Evolutionary conservation across 2,329 filamentous ascomycete species (phyloP).

Genomic region (Boeremia lycopersici): DNA sequence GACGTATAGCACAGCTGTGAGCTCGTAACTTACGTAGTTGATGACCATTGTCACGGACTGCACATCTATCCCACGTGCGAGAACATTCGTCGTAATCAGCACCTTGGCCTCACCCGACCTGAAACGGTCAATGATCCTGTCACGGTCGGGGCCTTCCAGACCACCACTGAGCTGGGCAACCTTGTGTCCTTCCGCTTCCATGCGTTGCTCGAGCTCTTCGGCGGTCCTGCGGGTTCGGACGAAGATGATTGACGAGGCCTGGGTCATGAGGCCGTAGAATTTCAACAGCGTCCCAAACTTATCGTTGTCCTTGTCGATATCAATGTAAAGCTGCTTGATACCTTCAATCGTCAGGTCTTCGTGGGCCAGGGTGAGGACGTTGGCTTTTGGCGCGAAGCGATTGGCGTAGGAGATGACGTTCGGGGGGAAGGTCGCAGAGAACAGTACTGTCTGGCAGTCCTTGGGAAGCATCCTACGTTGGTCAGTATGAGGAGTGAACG

Average conservation of each 20-base stretch:
- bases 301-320: constrained; percentile 79
- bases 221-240: constrained; percentile 92
- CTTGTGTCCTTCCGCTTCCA: constrained; percentile 88
- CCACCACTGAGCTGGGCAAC: constrained; percentile 89
- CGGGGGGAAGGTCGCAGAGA: constrained; percentile 92
- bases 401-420: constrained; percentile 83
- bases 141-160: constrained; percentile 82
- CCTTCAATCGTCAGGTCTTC: constrained; percentile 95
- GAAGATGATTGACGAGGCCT: constrained; percentile 97
- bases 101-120: constrained; percentile 88
- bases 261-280: constrained; percentile 94
- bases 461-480: constrained; percentile 70
- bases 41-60: constrained; percentile 95
- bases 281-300: constrained; percentile 91
- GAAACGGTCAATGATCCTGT: constrained; percentile 85
- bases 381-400: constrained; percentile 83
- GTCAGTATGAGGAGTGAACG: constrained; percentile 36
- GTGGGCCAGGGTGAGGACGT: constrained; percentile 84
- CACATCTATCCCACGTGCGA: constrained; percentile 93
- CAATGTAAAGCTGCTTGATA: constrained; percentile 97
- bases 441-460: constrained; percentile 84
- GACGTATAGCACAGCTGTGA: neutral
- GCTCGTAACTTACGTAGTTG: constrained; percentile 71
- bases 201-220: constrained; percentile 80
- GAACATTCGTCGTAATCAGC: constrained; percentile 95